Percentiles rank a stretch among this genome's conserved stretches.
phyloP scores from a whole-genome alignment of 1,284 basidiomycete genomes.

The Melampsora occidentalis region DNA sequence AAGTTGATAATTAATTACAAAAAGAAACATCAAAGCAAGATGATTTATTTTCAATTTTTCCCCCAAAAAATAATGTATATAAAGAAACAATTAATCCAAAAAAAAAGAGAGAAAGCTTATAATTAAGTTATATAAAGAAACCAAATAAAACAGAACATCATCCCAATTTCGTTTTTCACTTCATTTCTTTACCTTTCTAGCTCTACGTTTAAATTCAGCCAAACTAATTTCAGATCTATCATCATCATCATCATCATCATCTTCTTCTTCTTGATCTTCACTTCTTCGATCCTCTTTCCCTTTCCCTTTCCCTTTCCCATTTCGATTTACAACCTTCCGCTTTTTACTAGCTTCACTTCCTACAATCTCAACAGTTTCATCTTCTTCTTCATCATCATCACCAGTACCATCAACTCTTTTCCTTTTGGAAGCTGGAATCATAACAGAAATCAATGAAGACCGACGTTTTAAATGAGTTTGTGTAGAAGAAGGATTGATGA shows the following conservation, averaged over 20 bases:
- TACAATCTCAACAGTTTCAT: not conserved
- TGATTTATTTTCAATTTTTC: too few species aligned
- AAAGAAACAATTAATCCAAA: not conserved
- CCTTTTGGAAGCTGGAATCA: constrained; percentile 23
- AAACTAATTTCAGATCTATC: constrained; percentile 33
- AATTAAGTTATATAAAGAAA: not conserved
- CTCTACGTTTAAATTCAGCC: constrained; percentile 25
- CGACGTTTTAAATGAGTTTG: not conserved
- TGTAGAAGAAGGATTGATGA: not conserved
- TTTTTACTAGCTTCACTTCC: not conserved
- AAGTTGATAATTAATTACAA: too few species aligned
- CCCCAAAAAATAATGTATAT: too few species aligned
- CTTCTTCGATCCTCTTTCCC: too few species aligned
- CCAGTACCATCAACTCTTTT: constrained; percentile 7
- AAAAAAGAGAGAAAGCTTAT: not conserved
- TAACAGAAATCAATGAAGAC: constrained; percentile 26
- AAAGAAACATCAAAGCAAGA: too few species aligned
- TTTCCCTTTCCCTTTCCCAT: too few species aligned
- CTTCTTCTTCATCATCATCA: not conserved
- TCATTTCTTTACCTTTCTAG: not conserved
- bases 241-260: constrained; percentile 15
- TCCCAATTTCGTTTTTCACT: too few species aligned
- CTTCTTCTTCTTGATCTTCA: constrained; percentile 11
- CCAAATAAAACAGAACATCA: not conserved
- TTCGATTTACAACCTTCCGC: too few species aligned